Percentiles rank a stretch among this genome's conserved stretches.
These are phyloP conservation scores for Tylopilus rubrobrunneus DNA, from an alignment of 768 basidiomycete genomes.

Conservation along the genomic window DNA sequence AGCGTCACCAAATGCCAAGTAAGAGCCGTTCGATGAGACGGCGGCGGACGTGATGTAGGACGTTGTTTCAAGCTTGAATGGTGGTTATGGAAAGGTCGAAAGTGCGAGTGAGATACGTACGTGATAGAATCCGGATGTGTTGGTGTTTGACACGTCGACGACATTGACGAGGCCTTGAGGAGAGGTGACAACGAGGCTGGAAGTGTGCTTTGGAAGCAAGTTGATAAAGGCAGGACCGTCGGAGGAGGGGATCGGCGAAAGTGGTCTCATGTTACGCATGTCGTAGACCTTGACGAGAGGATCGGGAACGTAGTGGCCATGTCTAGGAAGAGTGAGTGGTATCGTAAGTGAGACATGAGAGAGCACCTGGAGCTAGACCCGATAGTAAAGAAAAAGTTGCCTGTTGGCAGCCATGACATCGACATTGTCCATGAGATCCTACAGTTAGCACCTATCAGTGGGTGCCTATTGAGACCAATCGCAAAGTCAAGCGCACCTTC, in stretches of 20 bases:
- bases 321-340: slow-evolving; percentile 44
- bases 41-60: slow-evolving; percentile 79
- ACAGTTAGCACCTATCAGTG: too few species aligned
- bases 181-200: slow-evolving; percentile 72
- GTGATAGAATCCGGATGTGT: slow-evolving; percentile 75
- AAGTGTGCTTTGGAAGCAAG: slow-evolving; percentile 69
- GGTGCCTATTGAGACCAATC: too few species aligned
- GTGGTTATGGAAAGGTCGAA: not conserved
- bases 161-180: slow-evolving; percentile 81
- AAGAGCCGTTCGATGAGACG: slow-evolving; percentile 83
- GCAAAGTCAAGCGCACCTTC: too few species aligned
- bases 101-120: slow-evolving; percentile 33
- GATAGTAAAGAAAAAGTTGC: slow-evolving; percentile 81
- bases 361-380: slow-evolving; percentile 79
- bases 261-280: slow-evolving; percentile 72
- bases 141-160: slow-evolving; percentile 73
- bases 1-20: slow-evolving; percentile 88
- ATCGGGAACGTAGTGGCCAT: slow-evolving; percentile 83
- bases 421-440: too few species aligned
- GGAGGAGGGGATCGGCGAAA: slow-evolving; percentile 85
- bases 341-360: not conserved
- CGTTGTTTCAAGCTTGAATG: slow-evolving; percentile 56
- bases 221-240: slow-evolving; percentile 85
- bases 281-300: slow-evolving; percentile 93
- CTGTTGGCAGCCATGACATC: too few species aligned